Percentiles rank a stretch among this genome's conserved stretches.
phyloP scores from a whole-genome alignment of 2,329 filamentous ascomycete species.

The Monosporascus sp. region DNA sequence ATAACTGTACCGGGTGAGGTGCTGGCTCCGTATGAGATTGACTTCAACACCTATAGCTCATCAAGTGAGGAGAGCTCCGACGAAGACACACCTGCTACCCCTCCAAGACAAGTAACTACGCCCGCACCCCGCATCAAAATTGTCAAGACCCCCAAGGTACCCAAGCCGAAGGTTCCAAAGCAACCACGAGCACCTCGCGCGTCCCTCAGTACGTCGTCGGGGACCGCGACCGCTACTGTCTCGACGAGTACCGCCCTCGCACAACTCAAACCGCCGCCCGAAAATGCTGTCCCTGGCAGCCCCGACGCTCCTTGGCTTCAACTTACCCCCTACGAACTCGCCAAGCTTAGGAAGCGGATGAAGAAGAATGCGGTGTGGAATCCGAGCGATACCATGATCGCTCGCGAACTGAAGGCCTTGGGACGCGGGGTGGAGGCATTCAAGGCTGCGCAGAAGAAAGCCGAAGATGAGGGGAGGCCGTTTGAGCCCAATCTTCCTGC shows the following conservation, averaged over 20 bases:
- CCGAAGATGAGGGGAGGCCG: slow-evolving; percentile 58
- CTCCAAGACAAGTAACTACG: slow-evolving; percentile 31
- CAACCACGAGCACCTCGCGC: slow-evolving; percentile 23
- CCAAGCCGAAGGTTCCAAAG: slow-evolving; percentile 36
- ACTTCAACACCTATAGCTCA: slow-evolving; percentile 54
- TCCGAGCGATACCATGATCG: slow-evolving; percentile 81
- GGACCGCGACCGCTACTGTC: slow-evolving; percentile 35
- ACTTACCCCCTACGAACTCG: slow-evolving; percentile 60
- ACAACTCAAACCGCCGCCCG: slow-evolving; percentile 52
- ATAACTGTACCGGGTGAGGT: slow-evolving; percentile 65
- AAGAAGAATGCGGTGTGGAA: slow-evolving; percentile 88
- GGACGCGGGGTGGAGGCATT: slow-evolving; percentile 63
- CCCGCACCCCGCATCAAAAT: slow-evolving; percentile 46
- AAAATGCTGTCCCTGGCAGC: slow-evolving; percentile 54
- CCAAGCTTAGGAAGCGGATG: slow-evolving; percentile 74
- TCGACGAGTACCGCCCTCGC: slow-evolving; percentile 36
- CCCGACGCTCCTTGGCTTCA: slow-evolving; percentile 61
- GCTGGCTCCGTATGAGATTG: slow-evolving; percentile 59
- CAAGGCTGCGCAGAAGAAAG: slow-evolving; percentile 56
- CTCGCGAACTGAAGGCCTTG: slow-evolving; percentile 67
- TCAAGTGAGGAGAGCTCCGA: slow-evolving; percentile 50
- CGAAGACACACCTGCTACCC: slow-evolving; percentile 40
- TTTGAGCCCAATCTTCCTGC: slow-evolving; percentile 47
- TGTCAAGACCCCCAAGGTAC: slow-evolving; percentile 40
- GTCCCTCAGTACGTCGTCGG: slow-evolving; percentile 27